Evolutionary conservation across 192 early-diverging fungal genomes (phyloP), one percentile per base, ranked within the genome.

Genomic region (Umbelopsis vinacea): DNA sequence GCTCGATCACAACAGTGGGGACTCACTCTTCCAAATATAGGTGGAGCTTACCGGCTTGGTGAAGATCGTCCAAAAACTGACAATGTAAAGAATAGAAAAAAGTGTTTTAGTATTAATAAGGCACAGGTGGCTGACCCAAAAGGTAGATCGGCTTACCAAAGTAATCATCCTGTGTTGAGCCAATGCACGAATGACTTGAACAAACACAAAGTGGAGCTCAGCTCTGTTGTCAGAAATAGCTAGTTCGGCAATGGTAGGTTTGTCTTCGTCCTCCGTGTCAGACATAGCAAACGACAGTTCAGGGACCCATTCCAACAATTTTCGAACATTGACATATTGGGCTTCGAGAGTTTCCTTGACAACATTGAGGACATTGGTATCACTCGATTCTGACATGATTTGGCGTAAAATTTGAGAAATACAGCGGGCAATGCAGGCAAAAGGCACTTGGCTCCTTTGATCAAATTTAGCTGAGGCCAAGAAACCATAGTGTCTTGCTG

Each of bases 11-110:
- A 68, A 68, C 21, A 21, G 23, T 43, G 40, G 2, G 5, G n/a
- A 3, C 6, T 29, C n/a, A 43, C 5, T 67, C 9, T 19, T 43
- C 22, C 14, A 4, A 6, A 24, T 29, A 4, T 11, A 22, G 33
- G 10, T 21, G 14, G n/a, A 5, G 15, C 37, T 29, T 57, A 72
- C 71, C 72, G 35, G 77, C 77, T 74, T 71, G 68, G 50, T 78
- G 77, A 21, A 74, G 43, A 66, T 78, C 77, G 66, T 78, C 77
- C 35, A 78, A 33, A 52, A 78, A 78, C 76, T 77, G 19, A 21
- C 47, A 48, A 38, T 29, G 8, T 11, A 43, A 43, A 12, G 8
- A 40, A 40, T 40, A 8, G n/a, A 29, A 29, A 29, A 29, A 1
- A 29, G 29, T 3, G 29, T 29, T n/a, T n/a, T 29, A 29, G 29